Base-by-base conservation (phyloP, 495 filamentous ascomycete genomes). In the Amniculicola lignicola region DNA sequence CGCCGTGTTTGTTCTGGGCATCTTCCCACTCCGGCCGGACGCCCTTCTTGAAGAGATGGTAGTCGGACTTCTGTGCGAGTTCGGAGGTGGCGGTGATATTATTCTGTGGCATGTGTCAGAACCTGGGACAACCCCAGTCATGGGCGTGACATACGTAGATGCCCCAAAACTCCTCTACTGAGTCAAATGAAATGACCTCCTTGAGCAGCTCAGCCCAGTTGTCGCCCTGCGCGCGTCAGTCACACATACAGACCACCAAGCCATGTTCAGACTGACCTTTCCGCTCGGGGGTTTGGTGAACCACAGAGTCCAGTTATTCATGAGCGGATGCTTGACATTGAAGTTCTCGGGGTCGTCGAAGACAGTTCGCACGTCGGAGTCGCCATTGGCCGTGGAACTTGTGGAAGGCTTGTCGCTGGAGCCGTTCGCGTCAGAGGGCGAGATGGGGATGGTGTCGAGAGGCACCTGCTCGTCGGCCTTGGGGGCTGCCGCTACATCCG, bases 121-220 rank as follows among this genome's bases (percentile, higher is more conserved):
- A n/a, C n/a, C n/a, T n/a, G n/a, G n/a, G n/a, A n/a, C n/a, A n/a
- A n/a, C 12, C 14, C 46, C n/a, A 16, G 11, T 48, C 15, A 38
- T 49, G 42, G 38, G 25, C 19, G 15, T 27, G 22, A 78, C 93
- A 68, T 83, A 97, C 93, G 70, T 99, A 96, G 67, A 97, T 86
- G 47, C 93, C 93, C 93, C 93, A 99, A 77, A 99, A 99, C 71
- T 99, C 94, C 72, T 99, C 93, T 2, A 99, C 93, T 11, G 90
- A 95, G 75, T 92, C 89, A 66, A 99, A 96, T 33, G 88, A 95
- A 61, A 99, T 95, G 53, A 99, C 92, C 69, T 97, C 89, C 76
- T 99, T 99, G 31, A 99, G 75, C 40, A 96, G 75, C 67, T 99
- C 93, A 51, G 92, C 95, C 93, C 93, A 99, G 79, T 96, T 96